Base-by-base conservation (phyloP, 129 eudicot genomes). In the Pseudognaphalium luteoalbum region DNA sequence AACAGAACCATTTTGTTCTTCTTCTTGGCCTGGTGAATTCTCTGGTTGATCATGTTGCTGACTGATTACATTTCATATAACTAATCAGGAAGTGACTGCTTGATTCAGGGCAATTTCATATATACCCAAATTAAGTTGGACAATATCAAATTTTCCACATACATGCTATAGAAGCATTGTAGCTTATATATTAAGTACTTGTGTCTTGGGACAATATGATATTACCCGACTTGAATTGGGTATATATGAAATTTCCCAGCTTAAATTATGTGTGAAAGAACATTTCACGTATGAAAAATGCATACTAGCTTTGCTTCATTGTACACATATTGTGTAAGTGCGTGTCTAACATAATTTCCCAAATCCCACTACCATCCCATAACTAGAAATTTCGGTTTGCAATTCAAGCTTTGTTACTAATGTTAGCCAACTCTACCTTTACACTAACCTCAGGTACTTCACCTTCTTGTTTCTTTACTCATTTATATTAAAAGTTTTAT, bases 11-110 rank as follows among this genome's bases (percentile, higher is more conserved):
- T 79, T 83, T 66, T 76, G 73, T 52, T 79, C 89, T 68, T 83
- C 94, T 62, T 81, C 78, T 84, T 83, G 92, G 75, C 16, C 77
- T 59, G 89, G 56, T 77, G 81, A 22, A 70, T 76, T 78, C 58
- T 83, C 89, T 74, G 86, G 85, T 81, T 86, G 90, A 69, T 89
- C 90, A 44, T 68, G 76, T 80, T 75, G 88, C 65, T 83, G 80
- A 77, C 96, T 91, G 88, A 59, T 66, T 67, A 81, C 75, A 81
- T 35, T 25, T 25, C 59, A 76, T 42, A 67, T 56, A 50, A 70
- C 60, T 61, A 28, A 72, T 72, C 71, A 86, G 78, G 21, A 65
- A 19, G 51, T 22, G 66, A 63, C 56, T 73, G 65, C 21, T 63
- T 61, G 19, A 29, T 41, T 47, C 14, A n/a, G 54, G 54, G 17